Percentiles rank a stretch among this genome's conserved stretches.
These are phyloP conservation scores for Taxawa tesnikishii DNA, from an alignment of 2,329 filamentous ascomycete species.

Conservation along the genomic window DNA sequence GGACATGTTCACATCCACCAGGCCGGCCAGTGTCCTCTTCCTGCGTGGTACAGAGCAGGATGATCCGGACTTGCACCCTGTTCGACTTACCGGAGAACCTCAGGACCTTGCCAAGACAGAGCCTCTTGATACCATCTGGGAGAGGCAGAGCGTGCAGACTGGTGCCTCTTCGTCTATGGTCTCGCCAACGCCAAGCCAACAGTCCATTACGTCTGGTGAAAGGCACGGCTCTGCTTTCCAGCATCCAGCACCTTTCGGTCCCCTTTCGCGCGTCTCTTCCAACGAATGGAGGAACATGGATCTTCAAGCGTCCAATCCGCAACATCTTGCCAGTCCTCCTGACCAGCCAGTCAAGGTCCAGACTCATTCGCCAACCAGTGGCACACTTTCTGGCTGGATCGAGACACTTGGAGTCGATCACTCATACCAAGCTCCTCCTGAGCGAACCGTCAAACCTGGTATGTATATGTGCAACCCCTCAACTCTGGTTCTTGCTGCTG, in stretches of 20 bases:
- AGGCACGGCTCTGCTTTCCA: conserved; percentile 30
- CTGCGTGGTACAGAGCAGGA: conserved; percentile 65
- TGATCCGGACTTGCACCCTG: conserved; percentile 68
- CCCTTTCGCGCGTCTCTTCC: conserved; percentile 31
- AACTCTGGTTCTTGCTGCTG: too few species aligned
- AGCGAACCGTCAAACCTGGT: conserved; percentile 56
- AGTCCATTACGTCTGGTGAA: conserved; percentile 28
- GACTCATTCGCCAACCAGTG: conserved; percentile 45
- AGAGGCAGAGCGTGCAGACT: conserved; percentile 39
- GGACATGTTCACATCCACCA: conserved; percentile 80
- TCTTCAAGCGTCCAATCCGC: conserved; percentile 22
- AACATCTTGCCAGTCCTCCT: conserved; percentile 32
- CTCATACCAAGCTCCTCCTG: conserved; percentile 66
- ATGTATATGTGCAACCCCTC: too few species aligned
- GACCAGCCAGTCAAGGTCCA: conserved; percentile 45
- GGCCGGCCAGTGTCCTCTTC: conserved; percentile 66
- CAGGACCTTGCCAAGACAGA: conserved; percentile 45
- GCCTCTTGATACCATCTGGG: conserved; percentile 35
- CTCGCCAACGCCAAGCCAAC: conserved; percentile 36
- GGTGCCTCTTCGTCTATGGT: conserved; percentile 45
- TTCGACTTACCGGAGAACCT: conserved; percentile 57
- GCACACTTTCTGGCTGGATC: conserved; percentile 68
- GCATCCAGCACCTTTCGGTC: conserved; percentile 29
- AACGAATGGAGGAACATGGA: conserved; percentile 37
- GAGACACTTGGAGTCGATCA: conserved; percentile 85